These are phyloP conservation scores for Pythium sukuiense DNA, from an alignment of 352 stramenopile genomes.

Conservation along the genomic window DNA sequence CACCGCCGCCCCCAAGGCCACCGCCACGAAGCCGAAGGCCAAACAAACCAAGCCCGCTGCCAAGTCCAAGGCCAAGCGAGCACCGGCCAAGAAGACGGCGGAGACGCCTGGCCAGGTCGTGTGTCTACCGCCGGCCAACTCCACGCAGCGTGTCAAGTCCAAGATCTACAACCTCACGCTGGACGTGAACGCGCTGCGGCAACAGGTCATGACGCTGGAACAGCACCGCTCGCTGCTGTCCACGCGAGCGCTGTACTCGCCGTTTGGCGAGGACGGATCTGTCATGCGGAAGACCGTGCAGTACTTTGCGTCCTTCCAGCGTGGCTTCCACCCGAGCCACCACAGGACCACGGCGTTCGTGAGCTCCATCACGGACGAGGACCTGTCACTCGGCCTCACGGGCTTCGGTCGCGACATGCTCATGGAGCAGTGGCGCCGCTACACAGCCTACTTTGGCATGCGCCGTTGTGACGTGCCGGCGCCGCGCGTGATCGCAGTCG, in stretches of 20 bases:
- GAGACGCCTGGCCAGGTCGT: background rate
- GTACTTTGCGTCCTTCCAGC: background rate
- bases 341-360: conserved; percentile 7
- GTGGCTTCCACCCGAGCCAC: background rate
- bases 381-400: conserved; percentile 10
- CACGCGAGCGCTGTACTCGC: conserved; percentile 13
- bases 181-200: conserved; percentile 14
- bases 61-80: background rate
- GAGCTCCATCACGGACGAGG: background rate
- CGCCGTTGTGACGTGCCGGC: conserved; percentile 4
- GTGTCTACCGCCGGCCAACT: background rate
- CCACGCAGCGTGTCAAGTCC: conserved; percentile 7
- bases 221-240: conserved; percentile 10
- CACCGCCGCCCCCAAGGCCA: background rate
- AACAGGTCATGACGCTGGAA: conserved; percentile 9
- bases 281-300: conserved; percentile 7
- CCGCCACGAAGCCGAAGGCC: background rate
- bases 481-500: background rate
- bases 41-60: no score
- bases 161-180: conserved; percentile 25
- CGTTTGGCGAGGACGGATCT: conserved; percentile 6
- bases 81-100: background rate
- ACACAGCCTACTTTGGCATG: conserved; percentile 21
- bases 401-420: conserved; percentile 18
- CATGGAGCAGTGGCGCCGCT: conserved; percentile 22